Evolutionary conservation across 345 rosid species (phyloP), one percentile per base, ranked within the genome.

Genomic region (Kandelia obovata): DNA sequence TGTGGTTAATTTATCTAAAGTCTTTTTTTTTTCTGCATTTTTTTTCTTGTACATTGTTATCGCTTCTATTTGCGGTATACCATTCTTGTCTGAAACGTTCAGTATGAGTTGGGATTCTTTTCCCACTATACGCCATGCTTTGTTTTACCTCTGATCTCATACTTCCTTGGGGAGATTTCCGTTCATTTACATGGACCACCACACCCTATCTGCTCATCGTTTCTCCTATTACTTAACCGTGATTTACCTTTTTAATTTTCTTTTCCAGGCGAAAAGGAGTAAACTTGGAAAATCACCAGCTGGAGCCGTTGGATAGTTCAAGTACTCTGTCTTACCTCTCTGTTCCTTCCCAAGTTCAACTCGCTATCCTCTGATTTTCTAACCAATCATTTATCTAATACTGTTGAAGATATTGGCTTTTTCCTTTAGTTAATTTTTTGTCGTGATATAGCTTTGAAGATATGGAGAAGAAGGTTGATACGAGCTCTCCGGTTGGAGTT

Each of bases 331-430:
- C 23, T 55, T 9, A 28, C 10, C 58, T 55, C 58, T 9, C 27
- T 55, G 27, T 55, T 21, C 58, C 58, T 26, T 9, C 27, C 16
- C 25, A 23, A 9, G 15, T 9, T n/a, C 2, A 23, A 3, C 20
- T 23, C 20, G 9, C 28, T 2, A 7, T 7, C 5, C 15, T n/a
- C 10, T 3, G 20, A n/a, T 25, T 23, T 23, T 23, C 2, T 11
- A 0, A 39, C 10, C 46, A 10, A 39, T 9, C 46, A 39, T 9
- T 39, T 39, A 10, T 39, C 46, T 39, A 3, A 9, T 39, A 11
- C 46, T 10, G 2, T 39, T 39, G 15, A 39, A 39, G 13, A 39
- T 77, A 89, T 87, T 80, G 66, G 2, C 5, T 55, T 55, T 10
- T 4, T 0, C 15, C 46, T 1, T 7, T 7, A 7, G 37, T 53